These are phyloP conservation scores for Gynostemma pentaphyllum DNA, from an alignment of 306 rosid genomes.

Conservation along the genomic window DNA sequence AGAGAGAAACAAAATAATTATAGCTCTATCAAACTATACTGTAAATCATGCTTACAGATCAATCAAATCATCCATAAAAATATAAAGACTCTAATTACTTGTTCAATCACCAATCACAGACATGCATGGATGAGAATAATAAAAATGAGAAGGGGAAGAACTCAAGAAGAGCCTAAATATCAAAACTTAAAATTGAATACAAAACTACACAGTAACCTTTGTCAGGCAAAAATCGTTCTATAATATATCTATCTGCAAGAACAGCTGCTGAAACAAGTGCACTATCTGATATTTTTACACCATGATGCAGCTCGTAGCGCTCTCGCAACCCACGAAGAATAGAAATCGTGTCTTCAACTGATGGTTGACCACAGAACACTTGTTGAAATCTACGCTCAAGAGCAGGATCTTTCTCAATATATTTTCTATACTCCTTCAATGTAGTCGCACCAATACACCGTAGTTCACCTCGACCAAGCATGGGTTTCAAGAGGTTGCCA, in stretches of 20 bases:
- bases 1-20: not conserved
- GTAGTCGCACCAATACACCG: conserved; percentile 97
- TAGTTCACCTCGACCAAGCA: conserved; percentile 99
- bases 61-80: not conserved
- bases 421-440: conserved; percentile 79
- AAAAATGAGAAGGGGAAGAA: not conserved
- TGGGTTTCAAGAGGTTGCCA: conserved; percentile 90
- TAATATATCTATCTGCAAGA: conserved; percentile 82
- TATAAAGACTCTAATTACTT: not conserved
- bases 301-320: conserved; percentile 96
- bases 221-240: conserved; percentile 91
- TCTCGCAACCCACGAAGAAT: conserved; percentile 97
- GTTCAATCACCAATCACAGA: not conserved
- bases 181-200: not conserved
- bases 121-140: not conserved
- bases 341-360: conserved; percentile 83
- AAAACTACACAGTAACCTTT: conserved; percentile 39
- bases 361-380: conserved; percentile 86
- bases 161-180: not conserved
- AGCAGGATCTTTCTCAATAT: conserved; percentile 94
- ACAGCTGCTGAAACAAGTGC: conserved; percentile 95
- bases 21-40: not conserved
- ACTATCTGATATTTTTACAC: conserved; percentile 92
- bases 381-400: conserved; percentile 97
- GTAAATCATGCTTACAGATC: not conserved